A percentile compares a stretch with the other conserved stretches of the same genome.
Evolutionary conservation across 345 rosid species (phyloP).

Genomic region (Salix suchowensis): DNA sequence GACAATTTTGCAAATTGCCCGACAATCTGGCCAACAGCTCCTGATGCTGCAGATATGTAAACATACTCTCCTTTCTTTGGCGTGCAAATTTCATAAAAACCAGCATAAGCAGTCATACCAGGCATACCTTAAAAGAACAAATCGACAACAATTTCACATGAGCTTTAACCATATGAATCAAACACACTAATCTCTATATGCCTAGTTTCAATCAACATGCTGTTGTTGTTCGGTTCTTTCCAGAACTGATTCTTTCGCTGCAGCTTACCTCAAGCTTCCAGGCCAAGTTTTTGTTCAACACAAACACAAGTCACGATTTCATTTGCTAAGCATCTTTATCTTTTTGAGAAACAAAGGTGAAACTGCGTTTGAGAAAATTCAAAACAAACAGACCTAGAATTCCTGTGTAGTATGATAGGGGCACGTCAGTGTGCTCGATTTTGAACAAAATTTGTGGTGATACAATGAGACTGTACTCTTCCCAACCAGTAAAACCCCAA

Average conservation of each 20-base stretch:
- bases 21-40: constrained; percentile 20
- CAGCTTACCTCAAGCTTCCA: too few relatives aligned
- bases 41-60: constrained; percentile 13
- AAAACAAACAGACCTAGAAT: constrained; percentile 47
- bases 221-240: too few relatives aligned
- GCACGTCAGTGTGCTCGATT: constrained; percentile 47
- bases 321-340: not conserved
- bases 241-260: too few relatives aligned
- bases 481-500: constrained; percentile 63
- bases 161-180: not conserved
- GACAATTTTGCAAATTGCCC: constrained; percentile 16
- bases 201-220: too few relatives aligned
- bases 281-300: too few relatives aligned
- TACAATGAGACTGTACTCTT: constrained; percentile 49
- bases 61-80: constrained; percentile 16
- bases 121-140: constrained; percentile 10
- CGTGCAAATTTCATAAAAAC: constrained; percentile 11
- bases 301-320: not conserved
- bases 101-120: constrained; percentile 12
- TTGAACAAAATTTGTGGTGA: constrained; percentile 34
- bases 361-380: not conserved
- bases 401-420: constrained; percentile 59
- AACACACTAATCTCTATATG: too few relatives aligned
- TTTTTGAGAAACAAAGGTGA: not conserved
- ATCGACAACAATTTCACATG: not conserved